Evolutionary conservation across 345 rosid genomes (phyloP).

Genomic region (Litchi chinensis): DNA sequence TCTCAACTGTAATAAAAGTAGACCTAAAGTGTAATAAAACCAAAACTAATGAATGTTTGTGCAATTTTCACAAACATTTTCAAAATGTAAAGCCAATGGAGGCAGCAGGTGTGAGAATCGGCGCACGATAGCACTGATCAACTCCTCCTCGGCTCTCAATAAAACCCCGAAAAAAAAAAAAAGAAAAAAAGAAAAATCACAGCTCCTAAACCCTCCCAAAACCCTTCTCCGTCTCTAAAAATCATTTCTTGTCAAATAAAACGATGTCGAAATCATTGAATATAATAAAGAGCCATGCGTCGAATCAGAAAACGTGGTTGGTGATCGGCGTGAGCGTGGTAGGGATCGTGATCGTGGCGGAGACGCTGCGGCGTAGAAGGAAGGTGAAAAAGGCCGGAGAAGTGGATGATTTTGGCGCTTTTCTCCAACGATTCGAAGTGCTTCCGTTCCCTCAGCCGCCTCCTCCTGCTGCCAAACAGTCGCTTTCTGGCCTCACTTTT

Average conservation of each 20-base stretch:
- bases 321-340: constrained; percentile 78
- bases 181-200: too few species aligned
- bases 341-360: constrained; percentile 69
- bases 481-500: constrained; percentile 72
- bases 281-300: constrained; percentile 46
- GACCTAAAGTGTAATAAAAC: too few species aligned
- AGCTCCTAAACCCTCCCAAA: constrained; percentile 11
- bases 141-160: background rate
- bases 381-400: constrained; percentile 34
- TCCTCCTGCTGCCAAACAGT: constrained; percentile 81
- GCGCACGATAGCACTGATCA: constrained; percentile 7
- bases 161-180: background rate
- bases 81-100: background rate
- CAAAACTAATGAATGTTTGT: too few species aligned
- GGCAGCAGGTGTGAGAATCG: background rate
- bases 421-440: constrained; percentile 67
- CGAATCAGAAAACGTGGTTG: constrained; percentile 76
- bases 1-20: too few species aligned
- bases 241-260: background rate
- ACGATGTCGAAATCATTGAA: constrained; percentile 50
- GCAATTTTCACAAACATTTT: too few species aligned
- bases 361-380: constrained; percentile 64
- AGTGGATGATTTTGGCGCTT: constrained; percentile 82
- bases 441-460: constrained; percentile 83
- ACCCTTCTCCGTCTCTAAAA: background rate